Percentiles rank a stretch among this genome's conserved stretches.
These are phyloP conservation scores for Clavispora santaluciae DNA, from an alignment of 805 yeast species.

Conservation along the genomic window DNA sequence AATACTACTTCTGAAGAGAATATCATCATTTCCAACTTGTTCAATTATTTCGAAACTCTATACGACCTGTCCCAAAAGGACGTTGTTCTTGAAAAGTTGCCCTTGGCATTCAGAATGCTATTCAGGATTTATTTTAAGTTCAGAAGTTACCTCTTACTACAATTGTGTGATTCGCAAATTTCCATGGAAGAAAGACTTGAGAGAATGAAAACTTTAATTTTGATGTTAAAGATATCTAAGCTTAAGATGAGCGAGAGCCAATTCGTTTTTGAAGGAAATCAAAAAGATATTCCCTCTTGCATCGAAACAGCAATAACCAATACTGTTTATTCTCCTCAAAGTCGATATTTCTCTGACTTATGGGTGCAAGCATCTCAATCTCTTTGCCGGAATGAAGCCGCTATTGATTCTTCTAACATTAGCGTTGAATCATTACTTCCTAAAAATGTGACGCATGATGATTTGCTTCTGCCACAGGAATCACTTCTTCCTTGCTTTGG, in stretches of 20 bases:
- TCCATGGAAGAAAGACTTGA: constrained; percentile 55
- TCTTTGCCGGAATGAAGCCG: constrained; percentile 14
- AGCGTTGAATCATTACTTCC: constrained; percentile 29
- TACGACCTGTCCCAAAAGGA: constrained; percentile 41
- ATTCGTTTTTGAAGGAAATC: constrained; percentile 36
- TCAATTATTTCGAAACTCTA: constrained; percentile 61
- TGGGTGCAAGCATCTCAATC: constrained; percentile 60
- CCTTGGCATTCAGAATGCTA: constrained; percentile 62
- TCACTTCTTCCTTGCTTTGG: constrained; percentile 82
- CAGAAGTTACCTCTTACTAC: constrained; percentile 56
- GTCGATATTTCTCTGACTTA: constrained; percentile 58
- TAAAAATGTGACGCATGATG: constrained; percentile 17
- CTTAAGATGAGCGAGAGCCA: constrained; percentile 57
- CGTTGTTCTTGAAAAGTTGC: constrained; percentile 44
- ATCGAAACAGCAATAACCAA: constrained; percentile 74
- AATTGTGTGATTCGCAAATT: constrained; percentile 61
- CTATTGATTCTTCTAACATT: constrained; percentile 1
- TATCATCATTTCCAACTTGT: constrained; percentile 62
- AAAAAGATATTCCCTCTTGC: constrained; percentile 62
- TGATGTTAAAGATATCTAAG: constrained; percentile 59
- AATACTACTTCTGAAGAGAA: constrained; percentile 45
- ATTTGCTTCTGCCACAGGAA: constrained; percentile 30
- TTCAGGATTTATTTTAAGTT: constrained; percentile 65
- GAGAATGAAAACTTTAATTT: constrained; percentile 64
- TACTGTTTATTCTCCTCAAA: constrained; percentile 76